Evolutionary conservation across 352 stramenopile species (phyloP), one percentile per base, ranked within the genome.

Genomic region (Globisporangium spinosum): DNA sequence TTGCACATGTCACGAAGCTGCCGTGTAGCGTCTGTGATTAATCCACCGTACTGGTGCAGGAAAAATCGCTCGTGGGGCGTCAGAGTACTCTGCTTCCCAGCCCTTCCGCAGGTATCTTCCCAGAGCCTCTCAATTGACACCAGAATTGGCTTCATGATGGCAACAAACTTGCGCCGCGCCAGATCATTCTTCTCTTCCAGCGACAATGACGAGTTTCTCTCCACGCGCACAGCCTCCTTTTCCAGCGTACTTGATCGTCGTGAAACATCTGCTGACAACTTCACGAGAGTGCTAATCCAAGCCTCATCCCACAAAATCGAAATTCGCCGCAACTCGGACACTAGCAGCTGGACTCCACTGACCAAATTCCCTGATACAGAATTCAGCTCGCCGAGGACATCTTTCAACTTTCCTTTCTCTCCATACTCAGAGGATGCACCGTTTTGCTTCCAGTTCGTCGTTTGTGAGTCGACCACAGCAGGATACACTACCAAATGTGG

Each of bases 251-350:
- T 82, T 2, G 78, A 79, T 47, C 85, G 72, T 23, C 89, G 81
- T 65, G 74, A 77, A 9, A 95, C 83, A 64, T 96, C 87, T 0
- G 81, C 73, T 12, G 81, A 81, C 65, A 96, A 65, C 61, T 96
- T 96, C 38, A 80, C 75, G 15, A 96, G 73, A 8, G 76, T 77
- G 32, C 56, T 78, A 17, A 93, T 80, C 89, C 89, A 96, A 6
- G 77, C 76, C 73, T 96, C 89, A 53, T 96, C 89, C 87, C 87
- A 96, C 49, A 96, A 64, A 49, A 95, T 75, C 1, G 89, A 87
- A 47, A 96, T 82, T 25, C 89, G 83, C 63, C 87, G 78, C 27
- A 96, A 70, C 65, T 96, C 89, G 1, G 76, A 80, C 47, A 95
- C 75, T 6, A 96, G 64, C 57, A 88, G 59, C 13, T 73, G 71